Evolutionary conservation across 352 stramenopile species (phyloP), one percentile per base, ranked within the genome.

Genomic region (Phytophthora pini): DNA sequence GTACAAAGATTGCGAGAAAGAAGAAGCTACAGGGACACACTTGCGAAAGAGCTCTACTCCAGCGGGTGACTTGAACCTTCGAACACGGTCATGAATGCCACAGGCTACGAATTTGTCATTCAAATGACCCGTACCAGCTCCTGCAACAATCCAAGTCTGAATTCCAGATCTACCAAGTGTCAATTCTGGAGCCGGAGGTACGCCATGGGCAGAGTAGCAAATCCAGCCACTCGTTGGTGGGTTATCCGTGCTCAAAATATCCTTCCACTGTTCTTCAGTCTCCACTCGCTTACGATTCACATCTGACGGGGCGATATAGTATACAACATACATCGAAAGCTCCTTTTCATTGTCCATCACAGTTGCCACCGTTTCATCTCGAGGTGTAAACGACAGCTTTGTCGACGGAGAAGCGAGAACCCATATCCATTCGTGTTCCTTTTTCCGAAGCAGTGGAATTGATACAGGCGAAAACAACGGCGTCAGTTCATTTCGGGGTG

Each of bases 31-130:
- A 17, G 76, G 72, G 0, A 93, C 49, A 39, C 71, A 66, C 31
- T 92, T 94, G 4, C 86, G 78, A 58, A 94, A 94, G 4, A 94
- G 70, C 52, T 94, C 86, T 5, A 92, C 68, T 0, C 86, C 86
- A 24, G 72, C 55, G 0, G 83, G 54, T 7, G 76, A 89, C 62
- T 88, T 94, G 59, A 92, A 94, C 56, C 75, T 84, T 15, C 52
- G 40, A 4, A 74, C 77, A 11, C 59, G 47, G 24, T 90, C 79
- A 45, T 90, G 82, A 0, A 72, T 52, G n/a, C 86, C 86, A 46
- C 49, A 86, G 4, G 78, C 61, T 24, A 94, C 74, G 44, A 91
- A 92, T 11, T 79, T 81, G 3, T 82, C 82, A 47, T 94, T 94
- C 3, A 92, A 49, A 49, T 87, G 72, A 0, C 55, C 58, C 1